Evolutionary conservation across 495 filamentous ascomycete species (phyloP).

Genomic region (Neurospora hispaniola): DNA sequence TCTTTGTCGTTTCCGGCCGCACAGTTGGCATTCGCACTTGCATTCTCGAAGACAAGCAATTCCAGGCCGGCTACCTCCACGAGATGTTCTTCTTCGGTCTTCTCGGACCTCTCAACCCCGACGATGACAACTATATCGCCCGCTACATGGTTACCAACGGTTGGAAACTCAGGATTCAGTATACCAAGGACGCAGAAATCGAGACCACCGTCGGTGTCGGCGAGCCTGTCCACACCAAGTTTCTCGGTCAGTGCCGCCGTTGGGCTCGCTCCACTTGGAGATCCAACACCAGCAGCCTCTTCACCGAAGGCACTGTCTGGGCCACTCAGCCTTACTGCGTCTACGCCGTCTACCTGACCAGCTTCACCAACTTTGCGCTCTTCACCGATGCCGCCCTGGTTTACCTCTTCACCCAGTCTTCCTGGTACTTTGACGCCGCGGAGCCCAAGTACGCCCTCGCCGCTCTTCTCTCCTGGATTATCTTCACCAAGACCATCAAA

Average conservation of each 20-base stretch:
- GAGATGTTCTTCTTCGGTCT: conserved; percentile 43
- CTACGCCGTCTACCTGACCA: conserved; percentile 51
- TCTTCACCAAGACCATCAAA: conserved; percentile 51
- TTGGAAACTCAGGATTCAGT: conserved; percentile 54
- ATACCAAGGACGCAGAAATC: conserved; percentile 44
- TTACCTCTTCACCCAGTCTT: conserved; percentile 11
- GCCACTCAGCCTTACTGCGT: conserved; percentile 47
- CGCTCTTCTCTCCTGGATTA: conserved; percentile 28
- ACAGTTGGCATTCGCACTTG: conserved; percentile 38
- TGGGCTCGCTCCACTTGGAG: conserved; percentile 59
- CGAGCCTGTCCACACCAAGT: conserved; percentile 33
- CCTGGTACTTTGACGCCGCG: neutral
- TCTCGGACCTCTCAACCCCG: conserved; percentile 43
- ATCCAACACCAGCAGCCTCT: conserved; percentile 47
- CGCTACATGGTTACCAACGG: conserved; percentile 46
- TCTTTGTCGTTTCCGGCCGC: conserved; percentile 45
- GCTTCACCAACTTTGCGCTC: conserved; percentile 47
- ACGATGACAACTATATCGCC: conserved; percentile 64
- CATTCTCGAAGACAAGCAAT: conserved; percentile 36
- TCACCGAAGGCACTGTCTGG: conserved; percentile 27
- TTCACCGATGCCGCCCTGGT: conserved; percentile 43
- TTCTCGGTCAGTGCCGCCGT: conserved; percentile 47
- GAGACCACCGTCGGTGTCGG: conserved; percentile 46
- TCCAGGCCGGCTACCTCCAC: conserved; percentile 42
- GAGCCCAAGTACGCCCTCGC: neutral